These are phyloP conservation scores for Erodium chrysanthum DNA, from an alignment of 441 rosid species.

Conservation along the genomic window DNA sequence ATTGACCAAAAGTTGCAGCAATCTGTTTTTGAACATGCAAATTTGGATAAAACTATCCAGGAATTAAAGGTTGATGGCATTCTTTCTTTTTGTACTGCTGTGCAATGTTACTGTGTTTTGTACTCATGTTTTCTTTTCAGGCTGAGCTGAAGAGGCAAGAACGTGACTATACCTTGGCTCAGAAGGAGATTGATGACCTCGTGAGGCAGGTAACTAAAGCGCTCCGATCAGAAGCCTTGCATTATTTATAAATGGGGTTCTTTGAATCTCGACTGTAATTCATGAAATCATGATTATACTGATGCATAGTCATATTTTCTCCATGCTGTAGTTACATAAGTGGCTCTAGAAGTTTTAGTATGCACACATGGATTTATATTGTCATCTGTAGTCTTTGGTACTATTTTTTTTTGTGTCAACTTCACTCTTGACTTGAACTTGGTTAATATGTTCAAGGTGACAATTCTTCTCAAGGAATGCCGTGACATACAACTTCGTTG, in stretches of 20 bases:
- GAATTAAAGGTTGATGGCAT: slow-evolving; percentile 55
- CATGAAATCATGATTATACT: not conserved
- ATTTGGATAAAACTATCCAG: slow-evolving; percentile 58
- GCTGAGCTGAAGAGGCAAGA: slow-evolving; percentile 24
- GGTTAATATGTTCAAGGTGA: slow-evolving; percentile 44
- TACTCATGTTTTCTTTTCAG: slow-evolving; percentile 27
- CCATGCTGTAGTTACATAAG: not conserved
- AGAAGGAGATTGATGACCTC: slow-evolving; percentile 10
- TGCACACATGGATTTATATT: not conserved
- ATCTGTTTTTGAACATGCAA: slow-evolving; percentile 57
- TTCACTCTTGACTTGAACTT: slow-evolving; percentile 5
- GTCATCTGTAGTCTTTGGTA: not conserved
- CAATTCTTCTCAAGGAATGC: slow-evolving; percentile 90
- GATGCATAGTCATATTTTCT: not conserved
- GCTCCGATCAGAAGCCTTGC: not conserved
- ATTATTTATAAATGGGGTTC: slow-evolving; percentile 21
- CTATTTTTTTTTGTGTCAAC: not conserved
- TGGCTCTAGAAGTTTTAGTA: not conserved
- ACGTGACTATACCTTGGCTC: slow-evolving; percentile 6
- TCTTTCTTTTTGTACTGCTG: not conserved
- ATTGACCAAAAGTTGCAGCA: slow-evolving; percentile 72
- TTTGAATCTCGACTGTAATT: not conserved
- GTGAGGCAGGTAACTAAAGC: slow-evolving; percentile 5
- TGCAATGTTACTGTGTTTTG: slow-evolving; percentile 6
- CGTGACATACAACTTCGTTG: slow-evolving; percentile 87